phyloP scores from a whole-genome alignment of 2,329 filamentous ascomycete species.

The Fusarium austroafricanum region DNA sequence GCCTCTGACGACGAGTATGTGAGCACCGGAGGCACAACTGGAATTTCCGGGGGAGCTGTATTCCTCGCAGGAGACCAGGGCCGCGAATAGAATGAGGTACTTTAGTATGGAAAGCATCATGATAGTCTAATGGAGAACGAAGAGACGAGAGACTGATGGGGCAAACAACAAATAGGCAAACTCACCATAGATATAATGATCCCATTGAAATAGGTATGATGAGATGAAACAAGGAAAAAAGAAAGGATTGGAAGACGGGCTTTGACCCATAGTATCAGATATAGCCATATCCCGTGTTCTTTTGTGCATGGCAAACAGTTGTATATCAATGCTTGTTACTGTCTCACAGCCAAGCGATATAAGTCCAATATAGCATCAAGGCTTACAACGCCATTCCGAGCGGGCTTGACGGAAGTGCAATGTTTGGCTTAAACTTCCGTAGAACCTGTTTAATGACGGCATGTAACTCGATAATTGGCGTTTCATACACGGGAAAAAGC shows the following conservation, averaged over 20 bases:
- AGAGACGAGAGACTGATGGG: not conserved
- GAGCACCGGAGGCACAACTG: conserved; percentile 29
- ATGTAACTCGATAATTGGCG: conserved; percentile 16
- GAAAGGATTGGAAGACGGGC: not conserved
- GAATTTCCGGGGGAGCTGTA: not conserved
- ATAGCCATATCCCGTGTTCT: not conserved
- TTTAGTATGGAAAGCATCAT: conserved; percentile 19
- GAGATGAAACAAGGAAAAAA: not conserved
- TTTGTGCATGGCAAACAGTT: not conserved
- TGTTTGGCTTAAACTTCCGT: not conserved
- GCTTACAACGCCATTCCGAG: not conserved
- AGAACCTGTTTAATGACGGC: not conserved
- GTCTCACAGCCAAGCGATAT: conserved; percentile 9
- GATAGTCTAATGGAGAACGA: not conserved
- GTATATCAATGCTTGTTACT: not conserved
- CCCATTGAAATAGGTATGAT: not conserved
- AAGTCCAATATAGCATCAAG: not conserved
- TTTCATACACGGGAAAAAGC: not conserved
- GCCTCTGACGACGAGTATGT: conserved; percentile 38
- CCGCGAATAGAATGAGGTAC: not conserved
- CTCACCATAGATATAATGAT: not conserved
- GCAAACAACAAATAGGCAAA: not conserved
- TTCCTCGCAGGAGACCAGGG: not conserved
- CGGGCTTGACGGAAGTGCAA: not conserved
- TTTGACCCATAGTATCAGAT: not conserved